These are phyloP conservation scores for Jatropha curcas DNA, from an alignment of 345 rosid genomes.

Conservation along the genomic window DNA sequence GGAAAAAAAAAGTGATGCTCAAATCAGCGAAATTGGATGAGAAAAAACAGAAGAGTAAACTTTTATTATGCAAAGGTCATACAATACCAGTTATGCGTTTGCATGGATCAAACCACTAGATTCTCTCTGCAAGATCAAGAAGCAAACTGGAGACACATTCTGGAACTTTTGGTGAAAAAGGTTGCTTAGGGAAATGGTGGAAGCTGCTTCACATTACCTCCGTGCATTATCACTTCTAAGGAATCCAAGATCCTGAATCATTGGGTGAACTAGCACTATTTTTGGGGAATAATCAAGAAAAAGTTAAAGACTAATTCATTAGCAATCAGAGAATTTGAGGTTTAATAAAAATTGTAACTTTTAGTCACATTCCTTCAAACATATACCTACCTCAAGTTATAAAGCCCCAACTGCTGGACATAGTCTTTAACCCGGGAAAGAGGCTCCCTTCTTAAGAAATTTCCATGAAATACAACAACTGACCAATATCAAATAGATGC, in stretches of 20 bases:
- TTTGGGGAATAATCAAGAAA: conserved; percentile 5
- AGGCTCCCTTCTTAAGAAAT: conserved; percentile 66
- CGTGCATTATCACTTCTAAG: conserved; percentile 80
- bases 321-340: not conserved
- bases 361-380: not conserved
- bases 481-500: conserved; percentile 92
- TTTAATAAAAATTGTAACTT: conserved; percentile 3
- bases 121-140: conserved; percentile 78
- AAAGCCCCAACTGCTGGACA: conserved; percentile 73
- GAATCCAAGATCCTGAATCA: conserved; percentile 85
- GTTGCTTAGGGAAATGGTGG: conserved; percentile 67
- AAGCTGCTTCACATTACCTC: conserved; percentile 75
- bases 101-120: conserved; percentile 76
- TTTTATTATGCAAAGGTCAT: not conserved
- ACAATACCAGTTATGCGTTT: conserved; percentile 78
- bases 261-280: conserved; percentile 78
- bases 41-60: not conserved
- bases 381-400: conserved; percentile 66
- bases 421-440: conserved; percentile 90
- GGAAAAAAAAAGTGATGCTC: not conserved
- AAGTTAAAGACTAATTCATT: too few species aligned
- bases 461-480: conserved; percentile 91
- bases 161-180: conserved; percentile 65
- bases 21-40: conserved; percentile 8
- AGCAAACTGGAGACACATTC: conserved; percentile 58